Evolutionary conservation across 108 stramenopile genomes (phyloP), one percentile per base, ranked within the genome.

Genomic region (Nitzschia sp.): DNA sequence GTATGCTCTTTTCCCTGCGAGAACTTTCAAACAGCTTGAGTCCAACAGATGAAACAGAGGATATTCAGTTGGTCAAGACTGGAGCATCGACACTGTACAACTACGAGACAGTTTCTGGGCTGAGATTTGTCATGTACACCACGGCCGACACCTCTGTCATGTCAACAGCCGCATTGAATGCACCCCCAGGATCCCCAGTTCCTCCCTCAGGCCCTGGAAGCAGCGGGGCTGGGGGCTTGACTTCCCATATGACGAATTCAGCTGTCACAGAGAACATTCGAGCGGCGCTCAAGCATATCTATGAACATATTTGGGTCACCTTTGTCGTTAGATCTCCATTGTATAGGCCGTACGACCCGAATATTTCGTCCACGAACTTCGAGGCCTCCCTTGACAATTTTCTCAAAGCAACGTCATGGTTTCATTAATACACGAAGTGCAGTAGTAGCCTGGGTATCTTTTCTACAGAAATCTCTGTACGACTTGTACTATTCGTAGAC

Each of bases 241-340:
- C 66, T 28, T 41, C 63, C 23, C 4, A 34, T 8, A 69, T 11
- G 61, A 73, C 69, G 48, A 52, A 60, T 50, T 75, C 72, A 2
- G 38, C 45, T 15, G 54, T 56, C 23, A 76, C 68, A 33, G 71
- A 79, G 29, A 79, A 81, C 13, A 75, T 91, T 68, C 88, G 88
- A 46, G 57, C 53, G 16, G 85, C 89, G 2, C 66, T 95, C 71
- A 71, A 81, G 53, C 77, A 95, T 71, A 89, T 92, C 48, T 95
- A 95, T 79, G 87, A 91, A 25, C 84, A 92, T 21, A 71, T 95
- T 27, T 95, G 91, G 91, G 87, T 95, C 15, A 82, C 86, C 47
- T 88, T 74, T 33, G 94, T 95, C 1, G 80, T 90, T 41, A 77
- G 90, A 61, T 89, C 88, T 23, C 94, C 94, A 23, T 58, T 95